Conservation (phyloP, 305 asterid species). For the Petunia hybrid region DNA sequence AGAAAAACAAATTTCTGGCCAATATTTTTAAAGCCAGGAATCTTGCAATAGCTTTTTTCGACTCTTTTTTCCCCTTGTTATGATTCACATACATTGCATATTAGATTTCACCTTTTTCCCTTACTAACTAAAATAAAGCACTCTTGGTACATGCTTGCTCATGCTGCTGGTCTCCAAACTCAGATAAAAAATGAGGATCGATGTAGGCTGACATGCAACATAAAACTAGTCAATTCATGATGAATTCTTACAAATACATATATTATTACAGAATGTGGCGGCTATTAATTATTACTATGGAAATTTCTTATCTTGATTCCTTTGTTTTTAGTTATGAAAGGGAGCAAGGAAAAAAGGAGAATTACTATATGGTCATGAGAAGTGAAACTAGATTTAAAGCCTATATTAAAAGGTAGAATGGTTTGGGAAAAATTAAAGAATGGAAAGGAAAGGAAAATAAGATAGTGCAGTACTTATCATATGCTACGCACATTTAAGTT, state of each 20-base stretch:
- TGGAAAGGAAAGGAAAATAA: background rate
- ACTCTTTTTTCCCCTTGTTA: conserved; percentile 7
- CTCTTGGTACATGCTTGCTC: too few relatives aligned
- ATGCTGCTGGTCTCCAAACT: too few relatives aligned
- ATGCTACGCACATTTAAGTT: background rate
- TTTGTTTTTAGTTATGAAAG: background rate
- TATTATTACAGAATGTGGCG: background rate
- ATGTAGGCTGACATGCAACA: too few relatives aligned
- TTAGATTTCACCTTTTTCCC: background rate
- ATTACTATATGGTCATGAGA: background rate
- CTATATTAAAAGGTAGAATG: background rate
- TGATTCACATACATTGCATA: conserved; percentile 19
- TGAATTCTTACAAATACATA: too few relatives aligned
- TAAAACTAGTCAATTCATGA: too few relatives aligned
- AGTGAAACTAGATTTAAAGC: background rate
- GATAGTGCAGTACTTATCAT: background rate
- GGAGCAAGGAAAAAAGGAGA: background rate
- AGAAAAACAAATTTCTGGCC: background rate
- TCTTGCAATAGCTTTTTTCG: conserved; percentile 4
- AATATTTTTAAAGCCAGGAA: conserved; percentile 29
- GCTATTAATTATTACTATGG: background rate
- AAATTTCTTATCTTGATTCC: background rate
- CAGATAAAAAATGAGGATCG: too few relatives aligned
- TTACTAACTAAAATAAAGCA: background rate
- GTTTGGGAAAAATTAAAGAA: background rate